Evolutionary conservation across 192 early-diverging fungal genomes (phyloP), one percentile per base, ranked within the genome.

Genomic region (Nowakowskiella sp.): DNA sequence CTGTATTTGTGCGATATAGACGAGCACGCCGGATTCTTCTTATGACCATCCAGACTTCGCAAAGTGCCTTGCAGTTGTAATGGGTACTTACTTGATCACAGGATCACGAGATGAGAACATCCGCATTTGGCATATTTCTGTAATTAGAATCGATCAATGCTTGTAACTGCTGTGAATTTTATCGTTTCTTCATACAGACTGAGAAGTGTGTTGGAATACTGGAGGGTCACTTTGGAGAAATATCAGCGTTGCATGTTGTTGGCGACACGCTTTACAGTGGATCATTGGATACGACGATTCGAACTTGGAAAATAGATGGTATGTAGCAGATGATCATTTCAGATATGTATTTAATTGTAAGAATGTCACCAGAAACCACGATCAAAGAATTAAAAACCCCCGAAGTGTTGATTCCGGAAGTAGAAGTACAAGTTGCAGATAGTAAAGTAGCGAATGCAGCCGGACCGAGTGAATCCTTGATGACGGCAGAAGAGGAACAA

Each of bases 401-500:
- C 31, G 3, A 8, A 27, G 25, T 24, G 16, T 27, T 19, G 45
- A 36, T 30, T 32, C 31, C 8, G 16, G 44, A 60, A 8, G 24
- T 48, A 55, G 34, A 53, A 62, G 33, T 36, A 32, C 29, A 58
- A 54, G n/a, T 32, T 42, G 28, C 36, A 26, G 33, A 25, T 51
- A 57, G 36, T 36, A 9, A 33, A 44, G 46, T 49, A 39, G 52
- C 49, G 44, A 22, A 42, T 47, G 36, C 44, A 23, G 24, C 49
- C 21, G 32, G 26, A 42, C 27, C 6, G 8, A 53, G 34, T 27
- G 55, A 47, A n/a, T 43, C 8, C 27, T 31, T 27, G 32, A 56
- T 96, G 51, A 97, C 93, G 6, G 90, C 82, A 44, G 93, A 97
- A 57, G 93, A 94, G 55, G 90, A 94, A 49, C 66, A 78, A 19